Evolutionary conservation across 2,329 filamentous ascomycete species (phyloP), one percentile per base, ranked within the genome.

Genomic region (Fusarium avenaceum): DNA sequence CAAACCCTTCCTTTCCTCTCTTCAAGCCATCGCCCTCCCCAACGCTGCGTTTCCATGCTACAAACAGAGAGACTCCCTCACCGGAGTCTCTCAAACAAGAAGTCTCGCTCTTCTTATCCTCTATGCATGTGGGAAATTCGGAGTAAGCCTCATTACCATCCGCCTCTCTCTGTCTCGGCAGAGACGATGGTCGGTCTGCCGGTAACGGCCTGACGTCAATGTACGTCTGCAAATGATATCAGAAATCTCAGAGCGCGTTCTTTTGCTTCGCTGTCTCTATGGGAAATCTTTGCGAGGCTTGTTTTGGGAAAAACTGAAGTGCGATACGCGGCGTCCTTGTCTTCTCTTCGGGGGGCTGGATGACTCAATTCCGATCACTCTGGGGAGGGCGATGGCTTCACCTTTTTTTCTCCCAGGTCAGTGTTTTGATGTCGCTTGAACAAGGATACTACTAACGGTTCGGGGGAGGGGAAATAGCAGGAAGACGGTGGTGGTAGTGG

Each of bases 41-140:
- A 94, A 92, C 87, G 92, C 92, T 92, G 92, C 91, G 91, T 94
- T 94, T 94, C 92, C 93, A 94, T 94, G 92, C 92, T 91, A 90
- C 91, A 92, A 87, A 88, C 87, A 83, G 86, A 92, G 84, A 84
- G 73, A 69, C 57, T 33, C 45, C 42, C 42, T 7, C 46, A 28
- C 45, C 56, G 30, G 30, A 50, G 59, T 57, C 54, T 76, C 68
- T 75, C 67, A 32, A 22, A 46, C 9, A 44, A 11, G 13, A 49
- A 8, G 8, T 22, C 8, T 30, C 22, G 40, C 10, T 32, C n/a
- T 26, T 19, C 22, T 15, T 7, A 26, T 42, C 40, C 3, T 42
- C 8, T 50, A 68, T 20, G 92, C 93, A 94, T 93, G 93, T 94
- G 92, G 93, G 92, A 96, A 96, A 96, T 95, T 96, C 92, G 92